A percentile compares a stretch with the other conserved stretches of the same genome.
phyloP scores from a whole-genome alignment of 768 basidiomycete genomes.

The Termitomyces sp. region DNA sequence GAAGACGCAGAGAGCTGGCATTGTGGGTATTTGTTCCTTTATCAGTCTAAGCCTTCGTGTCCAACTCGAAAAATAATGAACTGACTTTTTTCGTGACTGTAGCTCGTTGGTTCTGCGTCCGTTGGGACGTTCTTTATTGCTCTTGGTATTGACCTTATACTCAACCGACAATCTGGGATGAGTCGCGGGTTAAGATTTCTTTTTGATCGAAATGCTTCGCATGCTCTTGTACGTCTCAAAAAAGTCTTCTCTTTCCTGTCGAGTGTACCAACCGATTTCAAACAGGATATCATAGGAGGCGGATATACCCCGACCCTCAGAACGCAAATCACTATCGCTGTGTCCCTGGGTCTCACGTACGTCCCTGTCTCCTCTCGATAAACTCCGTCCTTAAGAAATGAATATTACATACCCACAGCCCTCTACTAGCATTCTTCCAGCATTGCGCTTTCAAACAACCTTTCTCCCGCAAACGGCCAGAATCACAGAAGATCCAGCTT shows the following conservation, averaged over 20 bases:
- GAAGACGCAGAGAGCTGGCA: slow-evolving; percentile 39
- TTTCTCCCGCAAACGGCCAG: slow-evolving; percentile 35
- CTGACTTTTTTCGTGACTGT: not conserved
- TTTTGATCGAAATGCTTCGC: slow-evolving; percentile 59
- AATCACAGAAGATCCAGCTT: slow-evolving; percentile 4
- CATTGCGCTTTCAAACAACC: slow-evolving; percentile 49
- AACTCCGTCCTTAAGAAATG: not conserved
- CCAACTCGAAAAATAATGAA: not conserved
- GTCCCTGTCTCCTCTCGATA: slow-evolving; percentile 20
- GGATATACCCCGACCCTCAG: slow-evolving; percentile 49
- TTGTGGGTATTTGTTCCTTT: slow-evolving; percentile 37
- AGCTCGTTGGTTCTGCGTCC: slow-evolving; percentile 52
- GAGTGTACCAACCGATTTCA: not conserved
- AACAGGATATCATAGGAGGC: slow-evolving; percentile 43
- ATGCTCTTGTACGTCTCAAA: slow-evolving; percentile 42
- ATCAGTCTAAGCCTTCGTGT: not conserved
- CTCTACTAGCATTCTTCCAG: slow-evolving; percentile 50
- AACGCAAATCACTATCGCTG: slow-evolving; percentile 49
- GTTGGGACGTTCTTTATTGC: slow-evolving; percentile 57
- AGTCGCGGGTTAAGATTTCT: slow-evolving; percentile 61
- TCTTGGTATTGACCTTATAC: slow-evolving; percentile 53
- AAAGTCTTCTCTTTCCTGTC: not conserved
- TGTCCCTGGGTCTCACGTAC: slow-evolving; percentile 55
- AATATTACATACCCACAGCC: slow-evolving; percentile 29
- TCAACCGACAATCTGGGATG: slow-evolving; percentile 60